Conservation (phyloP, 352 stramenopile species). For the Pythium coloratum region DNA sequence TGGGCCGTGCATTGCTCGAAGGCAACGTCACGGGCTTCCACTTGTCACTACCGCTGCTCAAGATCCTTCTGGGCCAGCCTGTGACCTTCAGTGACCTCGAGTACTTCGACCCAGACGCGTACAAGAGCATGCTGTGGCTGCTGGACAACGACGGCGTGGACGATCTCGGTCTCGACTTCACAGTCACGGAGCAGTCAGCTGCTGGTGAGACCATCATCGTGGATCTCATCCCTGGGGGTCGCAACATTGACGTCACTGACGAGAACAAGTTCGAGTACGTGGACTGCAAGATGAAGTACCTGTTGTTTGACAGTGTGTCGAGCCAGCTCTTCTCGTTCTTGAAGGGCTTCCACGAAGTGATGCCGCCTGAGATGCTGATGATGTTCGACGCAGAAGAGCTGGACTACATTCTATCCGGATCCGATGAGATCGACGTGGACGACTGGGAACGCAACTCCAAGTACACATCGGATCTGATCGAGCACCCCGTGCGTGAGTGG, state of each 20-base stretch:
- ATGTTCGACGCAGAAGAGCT: slow-evolving; percentile 95
- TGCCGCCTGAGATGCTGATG: slow-evolving; percentile 87
- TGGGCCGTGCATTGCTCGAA: slow-evolving; percentile 79
- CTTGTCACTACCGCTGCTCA: slow-evolving; percentile 95
- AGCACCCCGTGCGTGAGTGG: slow-evolving; percentile 19
- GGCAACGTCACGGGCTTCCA: slow-evolving; percentile 94
- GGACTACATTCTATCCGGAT: slow-evolving; percentile 89
- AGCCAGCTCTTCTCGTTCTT: slow-evolving; percentile 88
- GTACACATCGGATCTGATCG: slow-evolving; percentile 18
- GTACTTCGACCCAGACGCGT: slow-evolving; percentile 62
- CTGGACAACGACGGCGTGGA: slow-evolving; percentile 56
- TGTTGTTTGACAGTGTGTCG: slow-evolving; percentile 91
- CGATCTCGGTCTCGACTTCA: slow-evolving; percentile 63
- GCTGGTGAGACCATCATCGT: slow-evolving; percentile 33
- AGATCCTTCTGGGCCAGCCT: slow-evolving; percentile 95
- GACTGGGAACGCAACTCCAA: slow-evolving; percentile 90
- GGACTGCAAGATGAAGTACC: slow-evolving; percentile 91
- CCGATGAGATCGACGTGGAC: slow-evolving; percentile 89
- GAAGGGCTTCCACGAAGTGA: slow-evolving; percentile 94
- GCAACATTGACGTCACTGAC: slow-evolving; percentile 88
- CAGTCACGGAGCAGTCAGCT: slow-evolving; percentile 34
- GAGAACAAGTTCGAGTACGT: slow-evolving; percentile 95
- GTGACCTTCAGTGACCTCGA: slow-evolving; percentile 94
- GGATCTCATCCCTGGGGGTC: slow-evolving; percentile 64
- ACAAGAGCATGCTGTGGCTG: slow-evolving; percentile 66